Evolutionary conservation across 2,329 filamentous ascomycete species (phyloP).

Genomic region (Ascocoryne sarcoides): DNA sequence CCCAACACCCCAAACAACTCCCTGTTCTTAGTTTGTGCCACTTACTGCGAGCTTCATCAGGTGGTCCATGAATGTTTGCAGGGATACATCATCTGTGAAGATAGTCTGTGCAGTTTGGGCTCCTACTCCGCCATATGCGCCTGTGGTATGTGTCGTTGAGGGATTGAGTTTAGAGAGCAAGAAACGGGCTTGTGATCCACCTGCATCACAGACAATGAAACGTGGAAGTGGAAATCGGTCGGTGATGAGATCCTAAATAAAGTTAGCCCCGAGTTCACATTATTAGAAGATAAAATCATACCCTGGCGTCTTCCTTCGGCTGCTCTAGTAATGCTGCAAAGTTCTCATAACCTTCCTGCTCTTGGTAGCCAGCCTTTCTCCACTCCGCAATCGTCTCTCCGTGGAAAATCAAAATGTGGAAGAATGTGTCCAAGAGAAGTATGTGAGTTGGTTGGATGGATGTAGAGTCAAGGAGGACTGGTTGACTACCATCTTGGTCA

Average conservation of each 20-base stretch:
- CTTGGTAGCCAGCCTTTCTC: conserved; percentile 96
- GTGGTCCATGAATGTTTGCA: conserved; percentile 99
- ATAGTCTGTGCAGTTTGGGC: conserved; percentile 90
- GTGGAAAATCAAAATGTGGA: conserved; percentile 99
- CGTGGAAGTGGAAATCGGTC: conserved; percentile 96
- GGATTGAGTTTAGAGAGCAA: conserved; percentile 94
- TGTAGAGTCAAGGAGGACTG: conserved; percentile 91
- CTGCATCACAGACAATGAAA: conserved; percentile 98
- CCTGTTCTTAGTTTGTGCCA: conserved; percentile 44
- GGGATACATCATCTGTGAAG: conserved; percentile 95
- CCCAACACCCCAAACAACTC: too few species aligned
- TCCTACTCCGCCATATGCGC: conserved; percentile 80
- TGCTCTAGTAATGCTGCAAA: conserved; percentile 81
- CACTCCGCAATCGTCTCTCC: conserved; percentile 97
- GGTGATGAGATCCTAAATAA: conserved; percentile 74
- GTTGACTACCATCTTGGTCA: conserved; percentile 84
- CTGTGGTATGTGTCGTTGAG: conserved; percentile 90
- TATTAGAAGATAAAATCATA: conserved; percentile 36
- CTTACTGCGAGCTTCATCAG: conserved; percentile 84
- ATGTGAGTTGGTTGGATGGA: conserved; percentile 94
- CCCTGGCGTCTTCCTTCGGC: conserved; percentile 92
- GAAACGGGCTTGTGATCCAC: conserved; percentile 95
- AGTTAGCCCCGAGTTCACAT: conserved; percentile 15
- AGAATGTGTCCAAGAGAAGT: conserved; percentile 93
- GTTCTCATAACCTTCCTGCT: conserved; percentile 97